Conservation (phyloP, 148 eudicot genomes). For the Amaranthus palmeri region DNA sequence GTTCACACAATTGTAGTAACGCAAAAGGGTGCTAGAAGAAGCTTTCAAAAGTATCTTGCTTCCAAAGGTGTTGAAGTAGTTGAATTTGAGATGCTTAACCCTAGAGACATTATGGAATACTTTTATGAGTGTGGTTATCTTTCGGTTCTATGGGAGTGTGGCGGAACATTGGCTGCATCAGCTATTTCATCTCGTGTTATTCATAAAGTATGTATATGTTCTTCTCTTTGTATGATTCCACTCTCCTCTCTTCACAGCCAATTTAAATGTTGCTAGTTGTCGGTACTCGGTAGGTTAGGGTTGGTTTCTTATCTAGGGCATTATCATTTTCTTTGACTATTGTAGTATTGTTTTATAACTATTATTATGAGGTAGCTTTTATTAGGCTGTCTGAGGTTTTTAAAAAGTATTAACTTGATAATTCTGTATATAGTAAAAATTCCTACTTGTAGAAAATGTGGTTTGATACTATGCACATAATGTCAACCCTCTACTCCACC, state of each 20-base stretch:
- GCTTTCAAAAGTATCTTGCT: slow-evolving; percentile 90
- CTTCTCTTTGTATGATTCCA: neutral
- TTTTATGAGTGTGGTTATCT: slow-evolving; percentile 92
- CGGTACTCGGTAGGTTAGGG: no score
- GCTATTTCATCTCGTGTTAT: slow-evolving; percentile 89
- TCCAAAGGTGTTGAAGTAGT: slow-evolving; percentile 94
- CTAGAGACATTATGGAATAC: slow-evolving; percentile 80
- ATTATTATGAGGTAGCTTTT: neutral
- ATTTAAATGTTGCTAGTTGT: neutral
- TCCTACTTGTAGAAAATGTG: no score
- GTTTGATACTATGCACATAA: no score
- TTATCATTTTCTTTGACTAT: no score
- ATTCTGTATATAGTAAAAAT: no score
- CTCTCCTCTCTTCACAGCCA: neutral
- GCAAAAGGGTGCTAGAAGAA: slow-evolving; percentile 87
- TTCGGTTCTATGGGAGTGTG: slow-evolving; percentile 95
- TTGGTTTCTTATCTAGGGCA: no score
- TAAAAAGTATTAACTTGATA: no score
- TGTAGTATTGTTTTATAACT: neutral
- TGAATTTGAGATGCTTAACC: slow-evolving; percentile 85
- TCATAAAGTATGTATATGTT: slow-evolving; percentile 56
- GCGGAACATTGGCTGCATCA: slow-evolving; percentile 87
- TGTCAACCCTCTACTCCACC: no score
- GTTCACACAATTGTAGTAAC: slow-evolving; percentile 86
- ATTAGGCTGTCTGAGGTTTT: neutral